Conservation (phyloP, 306 rosid genomes). For the Mimosa pudica region DNA sequence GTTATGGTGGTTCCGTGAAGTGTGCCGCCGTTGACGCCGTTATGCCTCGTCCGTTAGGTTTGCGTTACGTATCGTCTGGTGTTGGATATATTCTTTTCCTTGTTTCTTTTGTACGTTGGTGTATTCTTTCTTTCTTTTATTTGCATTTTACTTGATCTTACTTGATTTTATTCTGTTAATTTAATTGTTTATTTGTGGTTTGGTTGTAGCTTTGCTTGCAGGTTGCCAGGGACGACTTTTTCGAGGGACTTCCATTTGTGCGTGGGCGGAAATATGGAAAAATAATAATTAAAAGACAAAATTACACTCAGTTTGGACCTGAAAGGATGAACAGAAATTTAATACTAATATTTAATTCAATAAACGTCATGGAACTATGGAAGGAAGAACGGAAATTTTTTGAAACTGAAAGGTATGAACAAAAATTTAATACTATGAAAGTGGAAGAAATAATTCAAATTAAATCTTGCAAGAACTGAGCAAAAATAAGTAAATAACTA, state of each 20-base stretch:
- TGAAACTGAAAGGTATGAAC: background rate
- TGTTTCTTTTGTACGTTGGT: background rate
- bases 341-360: background rate
- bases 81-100: constrained; percentile 45
- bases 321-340: no score
- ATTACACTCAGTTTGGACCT: no score
- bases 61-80: constrained; percentile 36
- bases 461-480: no score
- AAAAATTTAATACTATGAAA: background rate
- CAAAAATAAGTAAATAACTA: no score
- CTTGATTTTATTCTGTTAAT: background rate
- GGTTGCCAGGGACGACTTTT: background rate
- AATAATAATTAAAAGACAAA: no score
- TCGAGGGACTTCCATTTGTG: background rate
- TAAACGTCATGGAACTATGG: background rate
- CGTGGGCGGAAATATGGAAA: background rate
- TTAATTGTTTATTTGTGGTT: constrained; percentile 31
- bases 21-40: constrained; percentile 38
- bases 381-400: no score
- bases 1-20: constrained; percentile 40
- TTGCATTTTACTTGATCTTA: background rate
- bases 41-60: constrained; percentile 14
- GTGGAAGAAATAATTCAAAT: background rate
- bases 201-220: constrained; percentile 6
- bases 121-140: background rate